Conservation (phyloP, 305 asterid species). For the Solanum hybrid region DNA sequence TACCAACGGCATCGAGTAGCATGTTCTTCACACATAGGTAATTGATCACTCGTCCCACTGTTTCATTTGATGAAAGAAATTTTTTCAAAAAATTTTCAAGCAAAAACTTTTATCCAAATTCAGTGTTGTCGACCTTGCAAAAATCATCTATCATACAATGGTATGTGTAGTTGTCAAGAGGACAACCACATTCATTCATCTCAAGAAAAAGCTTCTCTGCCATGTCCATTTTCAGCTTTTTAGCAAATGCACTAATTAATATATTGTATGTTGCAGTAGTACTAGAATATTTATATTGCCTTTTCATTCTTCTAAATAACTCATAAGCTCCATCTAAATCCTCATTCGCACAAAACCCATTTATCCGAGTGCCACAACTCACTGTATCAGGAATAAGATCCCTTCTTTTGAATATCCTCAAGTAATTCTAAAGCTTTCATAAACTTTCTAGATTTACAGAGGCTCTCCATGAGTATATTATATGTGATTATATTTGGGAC, state of each 20-base stretch:
- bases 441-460: constrained; percentile 57
- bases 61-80: constrained; percentile 45
- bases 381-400: constrained; percentile 64
- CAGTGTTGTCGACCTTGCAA: constrained; percentile 61
- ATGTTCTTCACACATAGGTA: constrained; percentile 66
- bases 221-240: constrained; percentile 46
- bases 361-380: constrained; percentile 65
- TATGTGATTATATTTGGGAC: constrained; percentile 67
- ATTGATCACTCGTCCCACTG: constrained; percentile 76
- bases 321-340: constrained; percentile 56
- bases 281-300: constrained; percentile 39
- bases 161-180: constrained; percentile 67
- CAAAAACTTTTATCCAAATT: constrained; percentile 46
- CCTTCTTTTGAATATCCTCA: constrained; percentile 46
- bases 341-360: constrained; percentile 59
- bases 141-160: constrained; percentile 83
- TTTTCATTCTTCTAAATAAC: constrained; percentile 55
- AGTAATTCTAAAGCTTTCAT: constrained; percentile 51
- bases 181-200: constrained; percentile 39
- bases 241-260: constrained; percentile 54
- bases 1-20: constrained; percentile 55
- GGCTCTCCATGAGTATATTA: constrained; percentile 77
- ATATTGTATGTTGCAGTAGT: constrained; percentile 63
- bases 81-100: constrained; percentile 41
- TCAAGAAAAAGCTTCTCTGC: constrained; percentile 53